Conservation (phyloP, 257 asterid species). For the Avicennia marina region DNA sequence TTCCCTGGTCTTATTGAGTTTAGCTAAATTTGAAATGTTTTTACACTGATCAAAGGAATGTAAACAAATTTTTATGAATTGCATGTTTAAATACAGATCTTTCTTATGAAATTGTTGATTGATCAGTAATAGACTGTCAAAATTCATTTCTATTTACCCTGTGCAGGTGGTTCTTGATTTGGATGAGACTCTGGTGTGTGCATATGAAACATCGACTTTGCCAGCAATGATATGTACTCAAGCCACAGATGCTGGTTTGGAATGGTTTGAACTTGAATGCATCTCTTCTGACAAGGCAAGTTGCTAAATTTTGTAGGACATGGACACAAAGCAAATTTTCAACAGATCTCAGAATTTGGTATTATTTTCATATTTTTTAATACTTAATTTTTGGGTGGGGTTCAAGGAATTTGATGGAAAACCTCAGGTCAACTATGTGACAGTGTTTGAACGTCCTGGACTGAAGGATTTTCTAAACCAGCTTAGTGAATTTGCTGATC, state of each 20-base stretch:
- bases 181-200: slow-evolving; percentile 11
- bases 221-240: background rate
- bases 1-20: too few species aligned
- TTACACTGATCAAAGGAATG: too few species aligned
- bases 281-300: slow-evolving; percentile 12
- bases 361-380: too few species aligned
- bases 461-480: slow-evolving; percentile 63
- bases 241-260: slow-evolving; percentile 6
- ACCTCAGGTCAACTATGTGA: slow-evolving; percentile 84
- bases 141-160: background rate
- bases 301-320: background rate
- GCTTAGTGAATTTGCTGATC: slow-evolving; percentile 84
- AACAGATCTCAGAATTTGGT: too few species aligned
- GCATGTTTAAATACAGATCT: too few species aligned
- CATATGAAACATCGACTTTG: slow-evolving; percentile 9
- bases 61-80: too few species aligned
- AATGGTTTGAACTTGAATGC: slow-evolving; percentile 10
- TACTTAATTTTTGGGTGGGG: slow-evolving; percentile 12
- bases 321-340: too few species aligned
- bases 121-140: too few species aligned
- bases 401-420: slow-evolving; percentile 72
- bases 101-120: too few species aligned
- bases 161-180: slow-evolving; percentile 13
- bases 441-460: slow-evolving; percentile 96
- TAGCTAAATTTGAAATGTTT: too few species aligned